phyloP scores from a whole-genome alignment of 108 stramenopile species.

The Conticribra guillardii region DNA sequence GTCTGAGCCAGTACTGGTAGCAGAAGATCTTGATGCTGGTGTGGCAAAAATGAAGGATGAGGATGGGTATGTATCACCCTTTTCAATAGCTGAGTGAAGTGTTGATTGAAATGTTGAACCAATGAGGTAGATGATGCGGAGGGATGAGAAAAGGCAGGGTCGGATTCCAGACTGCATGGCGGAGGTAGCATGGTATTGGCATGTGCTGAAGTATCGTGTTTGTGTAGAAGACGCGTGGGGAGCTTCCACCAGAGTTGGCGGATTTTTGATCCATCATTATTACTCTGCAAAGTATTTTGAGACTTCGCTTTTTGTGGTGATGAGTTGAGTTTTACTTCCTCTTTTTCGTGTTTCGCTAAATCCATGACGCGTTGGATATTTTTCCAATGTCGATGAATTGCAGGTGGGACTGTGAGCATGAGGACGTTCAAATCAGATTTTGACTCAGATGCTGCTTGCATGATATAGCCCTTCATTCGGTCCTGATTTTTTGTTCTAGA shows the following conservation, averaged over 20 bases:
- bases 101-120: slow-evolving; percentile 40
- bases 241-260: slow-evolving; percentile 40
- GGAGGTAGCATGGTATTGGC: slow-evolving; percentile 15
- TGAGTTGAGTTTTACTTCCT: slow-evolving; percentile 1
- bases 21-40: slow-evolving; percentile 25
- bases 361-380: slow-evolving; percentile 11
- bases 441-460: slow-evolving; percentile 32
- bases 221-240: background rate
- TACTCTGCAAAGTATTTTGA: slow-evolving; percentile 2
- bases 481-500: background rate
- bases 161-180: slow-evolving; percentile 48
- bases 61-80: slow-evolving; percentile 2
- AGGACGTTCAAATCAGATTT: slow-evolving; percentile 34
- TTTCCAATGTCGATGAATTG: slow-evolving; percentile 48
- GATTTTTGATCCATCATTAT: background rate
- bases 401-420: slow-evolving; percentile 38
- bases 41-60: slow-evolving; percentile 19
- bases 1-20: slow-evolving; percentile 30
- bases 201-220: background rate
- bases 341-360: background rate
- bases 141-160: slow-evolving; percentile 39
- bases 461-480: slow-evolving; percentile 34
- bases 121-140: slow-evolving; percentile 34
- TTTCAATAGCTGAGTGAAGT: slow-evolving; percentile 30
- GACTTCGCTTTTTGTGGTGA: slow-evolving; percentile 3